Conservation (phyloP, 164 flowering plant genomes). For the Berberis vulgaris region DNA sequence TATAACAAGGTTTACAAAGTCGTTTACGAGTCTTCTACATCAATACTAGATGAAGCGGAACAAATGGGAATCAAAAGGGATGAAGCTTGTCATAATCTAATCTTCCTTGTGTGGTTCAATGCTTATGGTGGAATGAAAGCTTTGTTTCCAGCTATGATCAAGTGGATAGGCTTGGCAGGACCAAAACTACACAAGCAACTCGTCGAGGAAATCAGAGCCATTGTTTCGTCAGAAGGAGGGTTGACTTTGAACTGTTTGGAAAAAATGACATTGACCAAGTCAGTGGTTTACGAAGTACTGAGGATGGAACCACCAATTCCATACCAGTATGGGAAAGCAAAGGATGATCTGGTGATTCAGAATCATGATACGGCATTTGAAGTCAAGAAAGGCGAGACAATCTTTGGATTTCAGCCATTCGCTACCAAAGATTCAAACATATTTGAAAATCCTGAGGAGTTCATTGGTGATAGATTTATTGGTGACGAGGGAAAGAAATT, state of each 20-base stretch:
- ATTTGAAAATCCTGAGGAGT: conserved; percentile 60
- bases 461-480: conserved; percentile 57
- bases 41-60: background rate
- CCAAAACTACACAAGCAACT: too few species aligned
- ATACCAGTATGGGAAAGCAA: conserved; percentile 24
- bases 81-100: background rate
- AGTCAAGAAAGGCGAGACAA: conserved; percentile 56
- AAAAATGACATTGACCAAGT: conserved; percentile 22
- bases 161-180: too few species aligned
- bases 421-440: conserved; percentile 66
- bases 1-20: background rate
- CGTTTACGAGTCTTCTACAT: background rate
- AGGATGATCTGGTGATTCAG: conserved; percentile 18
- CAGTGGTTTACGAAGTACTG: conserved; percentile 22
- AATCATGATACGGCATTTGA: conserved; percentile 26
- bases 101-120: background rate
- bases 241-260: conserved; percentile 19
- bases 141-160: too few species aligned
- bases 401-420: conserved; percentile 77
- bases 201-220: too few species aligned
- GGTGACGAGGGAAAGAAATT: conserved; percentile 58
- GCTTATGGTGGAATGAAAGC: too few species aligned
- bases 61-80: background rate
- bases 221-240: conserved; percentile 2
- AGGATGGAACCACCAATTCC: conserved; percentile 26